Evolutionary conservation across 192 early-diverging fungal species (phyloP).

Genomic region (Dimargaris verticillata): DNA sequence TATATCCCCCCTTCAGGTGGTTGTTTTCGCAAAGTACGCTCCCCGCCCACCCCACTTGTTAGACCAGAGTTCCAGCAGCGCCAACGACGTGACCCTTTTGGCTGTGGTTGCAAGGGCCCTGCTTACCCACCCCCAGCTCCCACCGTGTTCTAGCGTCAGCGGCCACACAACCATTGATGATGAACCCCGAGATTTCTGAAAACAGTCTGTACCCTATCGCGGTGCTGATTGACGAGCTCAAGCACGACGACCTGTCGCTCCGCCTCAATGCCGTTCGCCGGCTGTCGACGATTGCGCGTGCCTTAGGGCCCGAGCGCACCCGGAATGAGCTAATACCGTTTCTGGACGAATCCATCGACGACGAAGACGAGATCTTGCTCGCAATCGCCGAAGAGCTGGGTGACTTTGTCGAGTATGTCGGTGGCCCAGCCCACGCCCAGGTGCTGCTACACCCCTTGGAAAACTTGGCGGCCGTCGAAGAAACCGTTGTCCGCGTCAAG

Average conservation of each 20-base stretch:
- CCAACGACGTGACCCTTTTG: no score
- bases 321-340: constrained; percentile 94
- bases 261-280: constrained; percentile 70
- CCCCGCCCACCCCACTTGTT: no score
- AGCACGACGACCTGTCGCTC: constrained; percentile 77
- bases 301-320: constrained; percentile 86
- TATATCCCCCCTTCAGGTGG: no score
- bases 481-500: constrained; percentile 95
- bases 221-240: constrained; percentile 80
- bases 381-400: constrained; percentile 89
- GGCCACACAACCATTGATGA: not conserved
- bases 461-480: constrained; percentile 93
- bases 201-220: constrained; percentile 74
- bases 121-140: no score
- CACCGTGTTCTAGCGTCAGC: no score
- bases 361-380: constrained; percentile 94
- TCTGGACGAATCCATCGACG: constrained; percentile 96
- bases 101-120: no score
- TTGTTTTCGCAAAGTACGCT: no score
- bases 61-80: no score
- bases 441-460: constrained; percentile 82
- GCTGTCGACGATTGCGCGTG: constrained; percentile 71
- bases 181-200: constrained; percentile 15
- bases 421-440: constrained; percentile 74
- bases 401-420: constrained; percentile 80